A percentile compares a stretch with the other conserved stretches of the same genome.
Evolutionary conservation across 2,329 filamentous ascomycete species (phyloP).

Genomic region (Arthrobotrys sinensis): DNA sequence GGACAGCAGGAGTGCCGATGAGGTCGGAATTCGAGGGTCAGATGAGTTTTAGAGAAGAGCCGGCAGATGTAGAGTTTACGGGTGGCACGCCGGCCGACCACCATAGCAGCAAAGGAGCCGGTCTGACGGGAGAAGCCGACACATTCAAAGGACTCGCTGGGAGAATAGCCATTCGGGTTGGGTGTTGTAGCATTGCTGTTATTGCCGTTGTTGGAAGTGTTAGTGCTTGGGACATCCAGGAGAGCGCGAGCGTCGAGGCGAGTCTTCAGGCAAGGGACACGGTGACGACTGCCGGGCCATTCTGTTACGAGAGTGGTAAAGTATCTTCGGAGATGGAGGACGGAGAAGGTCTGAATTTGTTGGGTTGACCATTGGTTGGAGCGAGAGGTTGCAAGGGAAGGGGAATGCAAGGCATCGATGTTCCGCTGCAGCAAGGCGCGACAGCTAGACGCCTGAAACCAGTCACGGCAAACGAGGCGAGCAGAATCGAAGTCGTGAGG

Average conservation of each 20-base stretch:
- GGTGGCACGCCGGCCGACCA: slow-evolving; percentile 40
- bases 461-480: slow-evolving; percentile 60
- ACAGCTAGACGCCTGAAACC: slow-evolving; percentile 61
- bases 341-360: slow-evolving; percentile 49
- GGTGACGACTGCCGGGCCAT: slow-evolving; percentile 62
- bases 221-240: slow-evolving; percentile 44
- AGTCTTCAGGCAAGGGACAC: slow-evolving; percentile 61
- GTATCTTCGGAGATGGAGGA: slow-evolving; percentile 59
- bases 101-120: slow-evolving; percentile 56
- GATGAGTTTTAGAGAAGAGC: slow-evolving; percentile 56
- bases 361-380: slow-evolving; percentile 48
- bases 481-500: slow-evolving; percentile 63
- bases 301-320: slow-evolving; percentile 61
- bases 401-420: slow-evolving; percentile 52
- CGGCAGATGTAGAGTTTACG: slow-evolving; percentile 61
- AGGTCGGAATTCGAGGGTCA: slow-evolving; percentile 52
- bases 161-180: slow-evolving; percentile 15
- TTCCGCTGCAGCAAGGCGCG: slow-evolving; percentile 60
- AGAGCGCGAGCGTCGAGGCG: slow-evolving; percentile 60
- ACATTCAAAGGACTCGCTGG: slow-evolving; percentile 49
- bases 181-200: slow-evolving; percentile 18
- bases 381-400: slow-evolving; percentile 38
- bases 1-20: slow-evolving; percentile 59
- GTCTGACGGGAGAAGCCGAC: slow-evolving; percentile 60
- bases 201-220: neutral